Base-by-base conservation (phyloP, 2,329 filamentous ascomycete species). In the Colletotrichum sublineola region DNA sequence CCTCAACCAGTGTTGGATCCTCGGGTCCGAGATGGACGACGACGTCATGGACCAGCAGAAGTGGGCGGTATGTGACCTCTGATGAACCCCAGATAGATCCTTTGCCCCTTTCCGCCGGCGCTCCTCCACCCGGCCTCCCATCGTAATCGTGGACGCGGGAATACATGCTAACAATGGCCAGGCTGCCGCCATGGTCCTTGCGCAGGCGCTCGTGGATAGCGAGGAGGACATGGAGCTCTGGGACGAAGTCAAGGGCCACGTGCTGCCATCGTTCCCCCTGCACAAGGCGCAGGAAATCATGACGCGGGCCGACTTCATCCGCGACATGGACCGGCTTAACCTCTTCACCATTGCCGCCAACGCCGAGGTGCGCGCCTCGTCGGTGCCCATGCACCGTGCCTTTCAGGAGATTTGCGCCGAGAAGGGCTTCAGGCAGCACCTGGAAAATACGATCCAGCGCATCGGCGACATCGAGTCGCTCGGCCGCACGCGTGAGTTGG, bases 11-110 rank as follows among this genome's bases (percentile, higher is more conserved):
- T 94, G 92, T 82, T 93, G 91, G 87, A 92, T 94, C 71, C 86
- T 94, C 4, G 92, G 92, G 14, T 84, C 83, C 63, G 91, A 92
- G 74, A 93, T 94, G 92, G 96, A 98, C 77, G 96, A 98, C 82
- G 96, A 99, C 79, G 96, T 98, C 76, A 98, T 98, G 92, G 94
- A 98, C 79, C 94, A 98, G 81, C 95, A 98, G 80, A 98, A 98
- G 81, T 98, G 94, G 86, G 94, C 95, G 57, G 93, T 94, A 85
- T 83, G 91, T 89, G 42, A 50, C 70, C 8, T 18, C 52, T 48
- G 2, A 31, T 48, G 2, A 31, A 42, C 15, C 40, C 33, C 18
- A 12, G 38, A 40, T 12, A 9, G 24, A 24, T 24, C 24, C 24
- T 24, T 24, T 24, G 24, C 24, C 33, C 46, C n/a, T 1, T 24